Evolutionary conservation across 2,329 filamentous ascomycete genomes (phyloP).

Genomic region (Curvularia verruculosa): DNA sequence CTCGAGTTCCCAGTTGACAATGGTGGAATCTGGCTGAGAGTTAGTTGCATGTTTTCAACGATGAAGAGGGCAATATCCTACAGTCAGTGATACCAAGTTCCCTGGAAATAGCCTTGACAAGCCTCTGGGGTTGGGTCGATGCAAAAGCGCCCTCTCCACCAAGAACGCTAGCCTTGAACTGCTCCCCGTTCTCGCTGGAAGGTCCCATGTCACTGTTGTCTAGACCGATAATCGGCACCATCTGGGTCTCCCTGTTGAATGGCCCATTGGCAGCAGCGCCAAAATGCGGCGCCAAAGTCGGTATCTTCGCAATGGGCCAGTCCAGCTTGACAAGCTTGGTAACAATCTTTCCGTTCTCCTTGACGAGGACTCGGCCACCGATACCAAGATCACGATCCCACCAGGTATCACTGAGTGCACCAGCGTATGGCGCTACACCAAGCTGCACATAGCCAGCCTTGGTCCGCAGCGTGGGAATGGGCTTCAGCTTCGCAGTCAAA

Average conservation of each 20-base stretch:
- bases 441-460: conserved; percentile 88
- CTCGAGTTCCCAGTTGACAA: conserved; percentile 96
- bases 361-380: conserved; percentile 85
- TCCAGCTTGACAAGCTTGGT: conserved; percentile 86
- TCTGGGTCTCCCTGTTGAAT: conserved; percentile 88
- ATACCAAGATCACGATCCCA: conserved; percentile 95
- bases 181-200: conserved; percentile 40
- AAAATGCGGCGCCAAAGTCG: conserved; percentile 93
- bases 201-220: conserved; percentile 68
- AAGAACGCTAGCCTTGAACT: conserved; percentile 54
- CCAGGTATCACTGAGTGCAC: conserved; percentile 87
- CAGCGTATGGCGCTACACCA: conserved; percentile 91
- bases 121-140: conserved; percentile 79
- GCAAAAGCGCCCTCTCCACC: conserved; percentile 74
- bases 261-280: conserved; percentile 70
- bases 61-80: conserved; percentile 22
- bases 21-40: conserved; percentile 61
- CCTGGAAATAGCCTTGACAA: conserved; percentile 81
- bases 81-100: conserved; percentile 75
- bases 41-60: conserved; percentile 12
- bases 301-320: conserved; percentile 90
- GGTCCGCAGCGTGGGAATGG: conserved; percentile 81
- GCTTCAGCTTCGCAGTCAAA: conserved; percentile 87
- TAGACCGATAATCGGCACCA: conserved; percentile 90
- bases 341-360: conserved; percentile 77